phyloP scores from a whole-genome alignment of 495 filamentous ascomycete species.

The Penicillium nucicola region DNA sequence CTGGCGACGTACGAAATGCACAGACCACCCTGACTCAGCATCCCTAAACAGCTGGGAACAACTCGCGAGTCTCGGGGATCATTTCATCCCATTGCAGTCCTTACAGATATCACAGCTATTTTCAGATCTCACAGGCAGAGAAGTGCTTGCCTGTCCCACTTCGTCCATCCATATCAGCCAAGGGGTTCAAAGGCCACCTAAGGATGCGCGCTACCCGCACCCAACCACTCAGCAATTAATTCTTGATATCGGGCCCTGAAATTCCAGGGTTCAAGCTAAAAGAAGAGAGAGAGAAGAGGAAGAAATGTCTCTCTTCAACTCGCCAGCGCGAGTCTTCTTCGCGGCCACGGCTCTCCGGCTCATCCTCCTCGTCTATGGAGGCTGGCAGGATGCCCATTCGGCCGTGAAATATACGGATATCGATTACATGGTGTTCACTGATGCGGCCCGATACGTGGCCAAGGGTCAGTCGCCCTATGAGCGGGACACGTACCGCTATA shows the following conservation, averaged over 20 bases:
- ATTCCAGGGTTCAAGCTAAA: background rate
- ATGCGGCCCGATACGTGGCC: constrained; percentile 76
- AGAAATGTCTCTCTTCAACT: constrained; percentile 37
- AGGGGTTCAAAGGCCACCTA: background rate
- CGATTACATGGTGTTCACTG: constrained; percentile 99
- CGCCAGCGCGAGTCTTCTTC: constrained; percentile 57
- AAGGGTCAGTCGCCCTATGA: constrained; percentile 70
- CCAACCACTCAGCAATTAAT: background rate
- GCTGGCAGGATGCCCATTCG: constrained; percentile 86
- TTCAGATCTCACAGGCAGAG: too few species aligned
- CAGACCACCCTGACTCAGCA: constrained; percentile 2
- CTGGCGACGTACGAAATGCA: too few species aligned
- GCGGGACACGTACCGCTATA: constrained; percentile 95
- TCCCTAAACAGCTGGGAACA: background rate
- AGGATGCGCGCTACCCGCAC: constrained; percentile 3
- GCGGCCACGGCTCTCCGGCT: constrained; percentile 65
- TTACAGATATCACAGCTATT: background rate
- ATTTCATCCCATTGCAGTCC: background rate
- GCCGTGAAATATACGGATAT: constrained; percentile 97
- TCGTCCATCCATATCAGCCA: background rate
- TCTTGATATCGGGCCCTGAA: background rate
- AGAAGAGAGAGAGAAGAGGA: background rate
- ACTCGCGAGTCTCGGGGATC: background rate
- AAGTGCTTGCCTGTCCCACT: too few species aligned
- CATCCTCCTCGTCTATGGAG: constrained; percentile 76